Conservation (phyloP, 306 rosid species). For the Cucurbita moschata region DNA sequence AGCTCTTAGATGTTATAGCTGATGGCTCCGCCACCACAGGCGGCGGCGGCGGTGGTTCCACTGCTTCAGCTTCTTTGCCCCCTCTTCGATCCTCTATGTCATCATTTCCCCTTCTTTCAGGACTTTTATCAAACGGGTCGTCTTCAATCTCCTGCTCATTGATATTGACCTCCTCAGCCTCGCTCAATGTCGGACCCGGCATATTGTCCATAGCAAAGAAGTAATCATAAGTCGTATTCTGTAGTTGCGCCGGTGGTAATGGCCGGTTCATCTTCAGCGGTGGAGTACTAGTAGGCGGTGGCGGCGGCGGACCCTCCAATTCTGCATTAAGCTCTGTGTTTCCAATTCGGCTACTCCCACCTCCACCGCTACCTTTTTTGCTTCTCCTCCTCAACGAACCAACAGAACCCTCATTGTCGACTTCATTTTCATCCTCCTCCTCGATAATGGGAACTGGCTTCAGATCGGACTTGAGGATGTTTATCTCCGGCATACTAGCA, state of each 20-base stretch:
- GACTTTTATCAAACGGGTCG: constrained; percentile 24
- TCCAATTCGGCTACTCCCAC: constrained; percentile 15
- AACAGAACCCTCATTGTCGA: constrained; percentile 16
- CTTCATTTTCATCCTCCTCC: constrained; percentile 42
- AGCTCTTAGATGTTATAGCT: constrained; percentile 1
- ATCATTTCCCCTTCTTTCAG: constrained; percentile 19
- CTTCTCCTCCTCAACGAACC: constrained; percentile 20
- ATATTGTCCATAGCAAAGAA: constrained; percentile 43
- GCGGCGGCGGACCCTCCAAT: constrained; percentile 25
- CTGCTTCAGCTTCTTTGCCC: constrained; percentile 1
- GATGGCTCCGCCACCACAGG: constrained; percentile 3
- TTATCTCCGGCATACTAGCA: constrained; percentile 65
- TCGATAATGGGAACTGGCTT: constrained; percentile 23
- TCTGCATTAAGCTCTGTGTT: constrained; percentile 9
- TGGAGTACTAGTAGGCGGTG: constrained; percentile 10
- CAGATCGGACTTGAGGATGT: constrained; percentile 25
- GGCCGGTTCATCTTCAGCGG: constrained; percentile 14
- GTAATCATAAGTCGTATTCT: constrained; percentile 37
- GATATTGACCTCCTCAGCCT: constrained; percentile 17
- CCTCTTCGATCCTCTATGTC: background rate
- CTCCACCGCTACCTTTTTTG: constrained; percentile 10
- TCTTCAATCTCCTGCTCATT: constrained; percentile 18
- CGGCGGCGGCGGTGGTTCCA: constrained; percentile 9
- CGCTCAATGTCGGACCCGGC: constrained; percentile 38
- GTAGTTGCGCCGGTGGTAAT: constrained; percentile 16